These are phyloP conservation scores for Camelina neglecta DNA, from an alignment of 345 rosid genomes.

Conservation along the genomic window DNA sequence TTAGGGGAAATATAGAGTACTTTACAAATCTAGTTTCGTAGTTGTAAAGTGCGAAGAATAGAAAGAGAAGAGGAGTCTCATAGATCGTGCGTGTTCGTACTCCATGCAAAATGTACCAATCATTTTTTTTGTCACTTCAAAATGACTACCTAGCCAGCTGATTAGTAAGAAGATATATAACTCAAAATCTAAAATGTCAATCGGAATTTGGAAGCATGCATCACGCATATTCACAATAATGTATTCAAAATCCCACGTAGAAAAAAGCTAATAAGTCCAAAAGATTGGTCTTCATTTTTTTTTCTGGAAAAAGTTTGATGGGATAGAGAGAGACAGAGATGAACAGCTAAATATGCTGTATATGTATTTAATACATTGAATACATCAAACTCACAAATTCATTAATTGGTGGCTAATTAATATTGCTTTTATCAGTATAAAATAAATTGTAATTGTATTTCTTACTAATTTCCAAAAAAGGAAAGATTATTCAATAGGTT, in stretches of 20 bases:
- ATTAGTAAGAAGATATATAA: neutral
- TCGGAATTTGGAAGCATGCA: slow-evolving; percentile 14
- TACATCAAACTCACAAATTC: slow-evolving; percentile 10
- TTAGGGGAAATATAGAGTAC: neutral
- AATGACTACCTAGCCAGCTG: neutral
- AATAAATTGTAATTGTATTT: too few relatives aligned
- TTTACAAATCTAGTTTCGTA: neutral
- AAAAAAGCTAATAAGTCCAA: slow-evolving; percentile 39
- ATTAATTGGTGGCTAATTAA: neutral
- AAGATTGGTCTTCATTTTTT: slow-evolving; percentile 42
- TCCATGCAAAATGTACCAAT: slow-evolving; percentile 21
- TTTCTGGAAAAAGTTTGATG: slow-evolving; percentile 19
- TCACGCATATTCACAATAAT: slow-evolving; percentile 14
- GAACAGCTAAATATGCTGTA: slow-evolving; percentile 23
- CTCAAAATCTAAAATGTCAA: neutral
- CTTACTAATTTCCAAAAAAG: too few relatives aligned
- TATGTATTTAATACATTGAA: slow-evolving; percentile 10
- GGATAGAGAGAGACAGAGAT: slow-evolving; percentile 28
- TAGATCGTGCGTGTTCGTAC: neutral
- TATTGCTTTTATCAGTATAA: too few relatives aligned
- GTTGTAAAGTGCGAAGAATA: neutral
- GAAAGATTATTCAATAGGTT: too few relatives aligned
- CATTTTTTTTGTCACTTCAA: neutral
- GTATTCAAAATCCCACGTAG: slow-evolving; percentile 29
- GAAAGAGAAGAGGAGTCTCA: neutral